phyloP scores from a whole-genome alignment of 2,329 filamentous ascomycete species.

The Beauveria australis region DNA sequence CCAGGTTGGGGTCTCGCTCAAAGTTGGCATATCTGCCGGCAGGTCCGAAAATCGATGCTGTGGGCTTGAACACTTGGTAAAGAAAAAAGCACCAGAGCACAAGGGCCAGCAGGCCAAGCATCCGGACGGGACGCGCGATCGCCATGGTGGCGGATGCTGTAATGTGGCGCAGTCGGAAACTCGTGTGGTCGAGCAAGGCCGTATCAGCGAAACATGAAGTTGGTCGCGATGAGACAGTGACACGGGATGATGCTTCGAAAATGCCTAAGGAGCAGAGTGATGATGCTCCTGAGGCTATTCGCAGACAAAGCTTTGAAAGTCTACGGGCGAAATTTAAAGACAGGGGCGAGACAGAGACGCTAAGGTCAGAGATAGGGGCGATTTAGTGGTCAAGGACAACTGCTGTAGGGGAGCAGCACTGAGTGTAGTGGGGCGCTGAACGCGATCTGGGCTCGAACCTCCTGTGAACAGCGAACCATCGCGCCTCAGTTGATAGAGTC shows the following conservation, averaged over 20 bases:
- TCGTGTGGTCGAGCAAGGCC: not conserved
- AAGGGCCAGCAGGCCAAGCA: conserved; percentile 63
- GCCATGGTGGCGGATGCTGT: conserved; percentile 52
- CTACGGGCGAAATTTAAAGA: not conserved
- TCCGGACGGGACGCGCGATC: conserved; percentile 75
- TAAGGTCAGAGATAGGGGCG: conserved; percentile 1
- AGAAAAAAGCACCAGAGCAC: conserved; percentile 72
- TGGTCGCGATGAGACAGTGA: not conserved
- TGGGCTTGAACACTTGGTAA: conserved; percentile 61
- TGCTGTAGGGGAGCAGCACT: not conserved
- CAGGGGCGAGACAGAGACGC: not conserved
- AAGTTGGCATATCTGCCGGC: conserved; percentile 45
- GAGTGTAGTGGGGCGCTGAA: not conserved
- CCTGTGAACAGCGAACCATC: not conserved
- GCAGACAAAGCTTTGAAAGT: not conserved
- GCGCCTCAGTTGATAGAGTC: not conserved
- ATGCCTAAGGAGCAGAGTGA: not conserved
- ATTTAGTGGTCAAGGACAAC: not conserved
- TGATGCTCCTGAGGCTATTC: conserved; percentile 5
- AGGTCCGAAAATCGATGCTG: conserved; percentile 35
- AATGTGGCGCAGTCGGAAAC: not conserved
- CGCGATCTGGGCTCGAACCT: not conserved
- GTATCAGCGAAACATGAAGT: conserved; percentile 8
- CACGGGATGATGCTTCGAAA: not conserved
- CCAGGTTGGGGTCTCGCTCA: conserved; percentile 75